phyloP scores from a whole-genome alignment of 2,329 filamentous ascomycete genomes.

The Sarocladium strictum region DNA sequence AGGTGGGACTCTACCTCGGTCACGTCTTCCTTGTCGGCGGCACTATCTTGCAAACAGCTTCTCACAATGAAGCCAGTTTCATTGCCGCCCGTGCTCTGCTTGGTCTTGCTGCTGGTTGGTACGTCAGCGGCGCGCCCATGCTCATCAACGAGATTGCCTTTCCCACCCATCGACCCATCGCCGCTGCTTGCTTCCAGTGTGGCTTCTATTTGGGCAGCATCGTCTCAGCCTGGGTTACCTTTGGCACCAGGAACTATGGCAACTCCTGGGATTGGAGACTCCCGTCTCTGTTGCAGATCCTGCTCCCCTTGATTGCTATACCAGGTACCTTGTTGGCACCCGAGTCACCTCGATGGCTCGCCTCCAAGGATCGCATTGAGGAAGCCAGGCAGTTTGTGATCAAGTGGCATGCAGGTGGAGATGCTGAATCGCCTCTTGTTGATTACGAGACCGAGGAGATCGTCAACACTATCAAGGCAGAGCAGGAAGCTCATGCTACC shows the following conservation, averaged over 20 bases:
- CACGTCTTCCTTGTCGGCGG: constrained; percentile 20
- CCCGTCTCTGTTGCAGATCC: background rate
- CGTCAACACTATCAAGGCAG: constrained; percentile 8
- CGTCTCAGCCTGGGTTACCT: background rate
- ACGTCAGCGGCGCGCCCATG: constrained; percentile 17
- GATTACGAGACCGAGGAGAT: constrained; percentile 15
- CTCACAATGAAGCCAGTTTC: constrained; percentile 17
- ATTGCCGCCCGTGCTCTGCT: constrained; percentile 23
- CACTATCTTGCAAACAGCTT: constrained; percentile 20
- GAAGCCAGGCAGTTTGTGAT: constrained; percentile 6
- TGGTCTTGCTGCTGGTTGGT: constrained; percentile 18
- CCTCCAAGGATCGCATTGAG: constrained; percentile 4
- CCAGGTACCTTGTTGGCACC: constrained; percentile 19
- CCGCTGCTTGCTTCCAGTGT: constrained; percentile 42
- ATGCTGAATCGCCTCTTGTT: constrained; percentile 12
- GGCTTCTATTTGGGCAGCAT: background rate
- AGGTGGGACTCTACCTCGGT: constrained; percentile 28
- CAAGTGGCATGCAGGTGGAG: constrained; percentile 14
- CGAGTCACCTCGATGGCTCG: constrained; percentile 42
- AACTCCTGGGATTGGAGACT: background rate
- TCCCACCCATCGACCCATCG: constrained; percentile 22
- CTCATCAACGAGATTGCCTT: constrained; percentile 26
- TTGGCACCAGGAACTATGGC: background rate
- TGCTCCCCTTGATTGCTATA: background rate
- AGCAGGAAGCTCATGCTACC: background rate